Percentiles rank a stretch among this genome's conserved stretches.
phyloP scores from a whole-genome alignment of 352 stramenopile species.

The Phytophthora boehmeriae region DNA sequence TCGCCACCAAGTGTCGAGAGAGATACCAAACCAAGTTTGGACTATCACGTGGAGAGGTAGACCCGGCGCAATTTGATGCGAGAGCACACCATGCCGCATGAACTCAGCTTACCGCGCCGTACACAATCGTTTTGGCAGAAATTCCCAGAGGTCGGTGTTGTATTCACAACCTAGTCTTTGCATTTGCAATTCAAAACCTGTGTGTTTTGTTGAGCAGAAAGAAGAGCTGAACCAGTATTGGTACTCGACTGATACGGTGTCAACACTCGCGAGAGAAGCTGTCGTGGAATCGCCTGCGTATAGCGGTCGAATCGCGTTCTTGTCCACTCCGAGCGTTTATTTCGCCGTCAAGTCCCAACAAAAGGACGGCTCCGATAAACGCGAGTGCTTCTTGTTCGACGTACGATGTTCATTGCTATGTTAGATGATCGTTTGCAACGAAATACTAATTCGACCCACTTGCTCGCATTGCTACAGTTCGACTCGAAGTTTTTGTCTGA shows the following conservation, averaged over 20 bases:
- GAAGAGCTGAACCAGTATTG: conserved; percentile 97
- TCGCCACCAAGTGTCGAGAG: conserved; percentile 1
- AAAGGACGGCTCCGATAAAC: conserved; percentile 14
- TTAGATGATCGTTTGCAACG: conserved; percentile 1
- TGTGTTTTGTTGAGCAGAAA: conserved; percentile 60
- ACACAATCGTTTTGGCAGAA: conserved; percentile 67
- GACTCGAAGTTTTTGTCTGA: conserved; percentile 82
- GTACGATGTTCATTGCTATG: conserved; percentile 40
- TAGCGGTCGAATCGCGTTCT: conserved; percentile 79
- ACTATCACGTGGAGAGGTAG: conserved; percentile 3
- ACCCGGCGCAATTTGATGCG: conserved; percentile 8
- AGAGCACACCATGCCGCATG: conserved; percentile 3
- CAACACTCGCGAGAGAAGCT: conserved; percentile 70
- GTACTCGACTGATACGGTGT: conserved; percentile 91
- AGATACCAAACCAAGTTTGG: conserved; percentile 1
- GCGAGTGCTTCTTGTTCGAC: conserved; percentile 89
- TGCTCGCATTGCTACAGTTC: conserved; percentile 48
- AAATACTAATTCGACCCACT: conserved; percentile 1
- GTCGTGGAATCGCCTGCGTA: conserved; percentile 49
- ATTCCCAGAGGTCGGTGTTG: conserved; percentile 65
- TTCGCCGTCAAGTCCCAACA: conserved; percentile 80
- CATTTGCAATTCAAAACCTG: neutral
- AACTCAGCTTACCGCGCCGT: conserved; percentile 5
- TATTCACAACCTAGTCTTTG: neutral
- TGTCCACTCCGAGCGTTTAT: conserved; percentile 95